Conservation (phyloP, 768 basidiomycete genomes). For the Coprinopsis strossmayeri region DNA sequence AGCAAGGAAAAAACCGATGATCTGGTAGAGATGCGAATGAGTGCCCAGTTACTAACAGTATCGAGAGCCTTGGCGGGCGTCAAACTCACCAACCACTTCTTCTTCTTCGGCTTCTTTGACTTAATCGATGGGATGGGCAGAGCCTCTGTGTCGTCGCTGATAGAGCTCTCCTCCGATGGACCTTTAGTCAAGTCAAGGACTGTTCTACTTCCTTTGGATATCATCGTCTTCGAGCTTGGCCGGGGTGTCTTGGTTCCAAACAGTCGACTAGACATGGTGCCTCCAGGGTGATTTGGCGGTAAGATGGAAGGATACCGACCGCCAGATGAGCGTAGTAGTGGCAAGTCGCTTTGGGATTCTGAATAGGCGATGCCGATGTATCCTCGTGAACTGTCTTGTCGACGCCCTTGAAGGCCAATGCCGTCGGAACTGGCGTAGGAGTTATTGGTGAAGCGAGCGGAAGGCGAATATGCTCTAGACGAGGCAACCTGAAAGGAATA, state of each 20-base stretch:
- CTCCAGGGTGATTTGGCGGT: not conserved
- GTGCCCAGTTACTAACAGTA: not conserved
- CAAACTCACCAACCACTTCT: constrained; percentile 21
- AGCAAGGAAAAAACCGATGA: constrained; percentile 37
- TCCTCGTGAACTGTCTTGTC: not conserved
- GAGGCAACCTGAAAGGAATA: not conserved
- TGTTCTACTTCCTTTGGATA: not conserved
- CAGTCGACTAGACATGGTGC: not conserved
- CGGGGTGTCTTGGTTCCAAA: not conserved
- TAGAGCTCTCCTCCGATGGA: not conserved
- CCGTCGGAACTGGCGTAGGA: not conserved
- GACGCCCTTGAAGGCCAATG: not conserved
- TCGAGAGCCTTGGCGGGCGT: not conserved
- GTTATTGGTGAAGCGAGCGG: not conserved
- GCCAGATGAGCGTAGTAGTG: not conserved
- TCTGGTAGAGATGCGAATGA: constrained; percentile 23
- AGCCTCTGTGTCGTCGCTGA: not conserved
- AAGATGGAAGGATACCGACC: not conserved
- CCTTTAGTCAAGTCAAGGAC: not conserved
- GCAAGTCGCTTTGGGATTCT: not conserved
- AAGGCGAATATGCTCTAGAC: not conserved
- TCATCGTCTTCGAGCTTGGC: not conserved
- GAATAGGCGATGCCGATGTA: not conserved
- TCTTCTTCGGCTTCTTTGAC: constrained; percentile 15
- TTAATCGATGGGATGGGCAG: not conserved